phyloP scores from a whole-genome alignment of 2,329 filamentous ascomycete species.

The Fusarium staphyleae region DNA sequence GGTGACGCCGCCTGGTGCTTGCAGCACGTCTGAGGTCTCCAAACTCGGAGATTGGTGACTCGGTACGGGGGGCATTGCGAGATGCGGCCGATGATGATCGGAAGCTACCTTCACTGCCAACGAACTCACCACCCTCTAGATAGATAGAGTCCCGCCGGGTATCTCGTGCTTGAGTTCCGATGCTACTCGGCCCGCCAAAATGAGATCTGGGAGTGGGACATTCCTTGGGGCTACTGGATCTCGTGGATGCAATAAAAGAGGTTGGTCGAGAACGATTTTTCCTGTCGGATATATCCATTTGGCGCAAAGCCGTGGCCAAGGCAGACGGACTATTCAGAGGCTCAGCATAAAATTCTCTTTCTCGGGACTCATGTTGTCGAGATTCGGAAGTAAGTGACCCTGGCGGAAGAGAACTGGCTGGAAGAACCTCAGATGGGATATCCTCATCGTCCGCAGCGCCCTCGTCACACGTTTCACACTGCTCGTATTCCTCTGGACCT shows the following conservation, averaged over 20 bases:
- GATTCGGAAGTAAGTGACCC: slow-evolving; percentile 26
- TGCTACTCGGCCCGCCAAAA: slow-evolving; percentile 63
- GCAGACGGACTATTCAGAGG: slow-evolving; percentile 55
- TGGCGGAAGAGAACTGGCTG: slow-evolving; percentile 22
- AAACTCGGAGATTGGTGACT: slow-evolving; percentile 90
- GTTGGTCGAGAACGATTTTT: slow-evolving; percentile 56
- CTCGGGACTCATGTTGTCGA: slow-evolving; percentile 16
- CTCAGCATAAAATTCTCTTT: slow-evolving; percentile 30
- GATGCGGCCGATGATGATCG: slow-evolving; percentile 80
- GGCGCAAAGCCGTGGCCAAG: slow-evolving; percentile 61
- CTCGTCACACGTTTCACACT: slow-evolving; percentile 45
- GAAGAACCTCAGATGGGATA: slow-evolving; percentile 17
- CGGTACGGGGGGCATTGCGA: slow-evolving; percentile 72
- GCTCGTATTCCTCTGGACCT: slow-evolving; percentile 39
- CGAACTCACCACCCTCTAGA: slow-evolving; percentile 83
- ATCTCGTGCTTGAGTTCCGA: slow-evolving; percentile 62
- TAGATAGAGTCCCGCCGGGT: slow-evolving; percentile 80
- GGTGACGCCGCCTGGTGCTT: slow-evolving; percentile 82
- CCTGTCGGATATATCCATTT: slow-evolving; percentile 46
- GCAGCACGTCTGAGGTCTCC: slow-evolving; percentile 76
- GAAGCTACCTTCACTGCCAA: slow-evolving; percentile 87
- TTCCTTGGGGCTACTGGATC: slow-evolving; percentile 89
- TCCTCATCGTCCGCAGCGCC: slow-evolving; percentile 42
- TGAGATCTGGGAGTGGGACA: slow-evolving; percentile 91
- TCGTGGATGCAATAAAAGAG: slow-evolving; percentile 71